phyloP scores from a whole-genome alignment of 2,329 filamentous ascomycete genomes.

The Neopestalotiopsis sp. region DNA sequence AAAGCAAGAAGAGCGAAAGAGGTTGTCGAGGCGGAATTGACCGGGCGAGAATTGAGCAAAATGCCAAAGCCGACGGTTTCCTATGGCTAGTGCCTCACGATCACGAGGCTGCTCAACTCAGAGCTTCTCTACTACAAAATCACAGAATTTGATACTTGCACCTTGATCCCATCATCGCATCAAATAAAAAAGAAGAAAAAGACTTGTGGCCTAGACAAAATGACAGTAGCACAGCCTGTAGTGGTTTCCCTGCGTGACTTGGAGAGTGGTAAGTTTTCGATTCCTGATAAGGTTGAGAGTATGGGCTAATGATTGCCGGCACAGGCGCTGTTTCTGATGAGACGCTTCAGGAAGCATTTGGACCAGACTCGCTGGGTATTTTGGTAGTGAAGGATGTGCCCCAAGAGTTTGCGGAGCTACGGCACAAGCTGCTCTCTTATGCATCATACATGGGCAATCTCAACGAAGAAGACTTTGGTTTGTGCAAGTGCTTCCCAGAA shows the following conservation, averaged over 20 bases:
- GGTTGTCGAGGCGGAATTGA: not conserved
- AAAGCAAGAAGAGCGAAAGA: not conserved
- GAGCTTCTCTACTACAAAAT: not conserved
- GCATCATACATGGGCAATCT: constrained; percentile 89
- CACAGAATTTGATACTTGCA: not conserved
- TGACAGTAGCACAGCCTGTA: constrained; percentile 59
- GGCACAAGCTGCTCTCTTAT: constrained; percentile 79
- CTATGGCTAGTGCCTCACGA: constrained; percentile 22
- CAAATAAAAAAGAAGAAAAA: too few species aligned
- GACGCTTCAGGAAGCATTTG: constrained; percentile 80
- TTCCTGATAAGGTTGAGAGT: constrained; percentile 6
- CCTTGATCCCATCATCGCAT: too few species aligned
- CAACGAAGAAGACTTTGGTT: constrained; percentile 72
- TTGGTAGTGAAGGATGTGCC: constrained; percentile 91
- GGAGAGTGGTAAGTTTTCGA: constrained; percentile 53
- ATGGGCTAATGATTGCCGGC: constrained; percentile 3
- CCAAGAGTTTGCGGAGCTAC: constrained; percentile 70
- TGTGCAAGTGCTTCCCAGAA: constrained; percentile 19
- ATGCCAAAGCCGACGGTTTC: constrained; percentile 34
- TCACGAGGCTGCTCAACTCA: not conserved
- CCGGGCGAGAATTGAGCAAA: not conserved
- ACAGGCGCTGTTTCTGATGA: constrained; percentile 71
- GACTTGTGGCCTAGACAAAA: constrained; percentile 26
- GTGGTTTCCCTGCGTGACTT: constrained; percentile 68
- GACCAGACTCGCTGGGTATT: constrained; percentile 87